phyloP scores from a whole-genome alignment of 345 rosid species.

The Moricandia moricandioides region DNA sequence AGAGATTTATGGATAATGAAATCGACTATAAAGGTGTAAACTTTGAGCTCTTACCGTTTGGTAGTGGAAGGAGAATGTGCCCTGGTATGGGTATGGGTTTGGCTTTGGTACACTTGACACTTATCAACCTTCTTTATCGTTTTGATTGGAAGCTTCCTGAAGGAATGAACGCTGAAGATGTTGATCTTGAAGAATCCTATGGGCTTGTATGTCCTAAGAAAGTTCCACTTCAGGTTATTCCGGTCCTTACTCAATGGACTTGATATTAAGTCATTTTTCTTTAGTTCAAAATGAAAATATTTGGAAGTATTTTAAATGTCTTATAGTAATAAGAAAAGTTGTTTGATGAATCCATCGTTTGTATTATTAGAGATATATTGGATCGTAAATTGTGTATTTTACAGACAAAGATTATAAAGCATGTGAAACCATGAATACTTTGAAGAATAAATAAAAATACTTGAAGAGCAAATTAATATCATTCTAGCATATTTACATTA shows the following conservation, averaged over 20 bases:
- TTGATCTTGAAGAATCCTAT: constrained; percentile 49
- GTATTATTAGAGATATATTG: too few relatives aligned
- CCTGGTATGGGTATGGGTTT: constrained; percentile 50
- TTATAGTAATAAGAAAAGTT: too few relatives aligned
- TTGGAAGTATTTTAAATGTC: too few relatives aligned
- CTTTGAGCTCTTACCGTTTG: constrained; percentile 57
- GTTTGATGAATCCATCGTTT: too few relatives aligned
- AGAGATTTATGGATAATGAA: constrained; percentile 27
- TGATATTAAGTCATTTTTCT: too few relatives aligned
- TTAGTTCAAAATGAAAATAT: too few relatives aligned
- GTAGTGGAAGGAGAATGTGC: constrained; percentile 63
- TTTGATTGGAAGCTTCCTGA: constrained; percentile 55
- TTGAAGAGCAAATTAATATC: too few relatives aligned
- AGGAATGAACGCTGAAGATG: constrained; percentile 40
- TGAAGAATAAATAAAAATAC: too few relatives aligned
- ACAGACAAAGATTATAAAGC: too few relatives aligned
- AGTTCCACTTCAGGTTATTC: constrained; percentile 42
- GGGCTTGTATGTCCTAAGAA: constrained; percentile 53
- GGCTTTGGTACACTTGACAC: constrained; percentile 42
- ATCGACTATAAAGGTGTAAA: constrained; percentile 53
- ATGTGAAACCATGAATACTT: too few relatives aligned
- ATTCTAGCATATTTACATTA: too few relatives aligned
- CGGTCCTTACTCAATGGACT: constrained; percentile 25
- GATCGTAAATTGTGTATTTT: too few relatives aligned
- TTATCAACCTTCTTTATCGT: constrained; percentile 46